Percentiles rank a stretch among this genome's conserved stretches.
phyloP scores from a whole-genome alignment of 1,139 yeast genomes.

The Suhomyces bokatorum region DNA sequence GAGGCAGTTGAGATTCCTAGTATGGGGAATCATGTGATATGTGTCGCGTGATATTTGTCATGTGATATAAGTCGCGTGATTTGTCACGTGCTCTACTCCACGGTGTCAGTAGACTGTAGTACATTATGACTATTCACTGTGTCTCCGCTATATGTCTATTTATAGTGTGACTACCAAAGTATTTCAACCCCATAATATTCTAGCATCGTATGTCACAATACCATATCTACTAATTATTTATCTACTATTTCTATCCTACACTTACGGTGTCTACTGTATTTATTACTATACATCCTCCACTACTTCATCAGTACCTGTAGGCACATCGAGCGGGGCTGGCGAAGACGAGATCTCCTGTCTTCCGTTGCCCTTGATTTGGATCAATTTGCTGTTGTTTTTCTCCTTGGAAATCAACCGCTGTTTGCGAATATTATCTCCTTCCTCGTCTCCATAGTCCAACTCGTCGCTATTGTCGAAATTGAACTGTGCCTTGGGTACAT shows the following conservation, averaged over 20 bases:
- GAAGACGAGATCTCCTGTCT: slow-evolving; percentile 25
- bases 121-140: no score
- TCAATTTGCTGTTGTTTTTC: slow-evolving; percentile 24
- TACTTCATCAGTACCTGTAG: slow-evolving; percentile 2
- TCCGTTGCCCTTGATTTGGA: slow-evolving; percentile 28
- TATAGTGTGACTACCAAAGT: no score
- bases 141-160: no score
- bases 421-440: slow-evolving; percentile 31
- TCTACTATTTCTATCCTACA: no score
- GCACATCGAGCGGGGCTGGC: slow-evolving; percentile 18
- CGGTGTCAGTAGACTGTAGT: no score
- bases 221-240: no score
- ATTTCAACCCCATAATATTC: no score
- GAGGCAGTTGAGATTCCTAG: no score
- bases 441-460: slow-evolving; percentile 19
- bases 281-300: not conserved
- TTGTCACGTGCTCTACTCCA: no score
- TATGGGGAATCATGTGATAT: not conserved
- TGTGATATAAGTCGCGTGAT: no score
- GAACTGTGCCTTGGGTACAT: slow-evolving; percentile 13
- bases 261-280: no score
- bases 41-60: slow-evolving; percentile 1
- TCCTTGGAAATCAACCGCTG: slow-evolving; percentile 38
- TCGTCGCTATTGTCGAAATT: slow-evolving; percentile 20
- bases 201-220: no score